These are phyloP conservation scores for Cryptococcus hybrid DNA, from an alignment of 1,284 basidiomycete species.

Conservation along the genomic window DNA sequence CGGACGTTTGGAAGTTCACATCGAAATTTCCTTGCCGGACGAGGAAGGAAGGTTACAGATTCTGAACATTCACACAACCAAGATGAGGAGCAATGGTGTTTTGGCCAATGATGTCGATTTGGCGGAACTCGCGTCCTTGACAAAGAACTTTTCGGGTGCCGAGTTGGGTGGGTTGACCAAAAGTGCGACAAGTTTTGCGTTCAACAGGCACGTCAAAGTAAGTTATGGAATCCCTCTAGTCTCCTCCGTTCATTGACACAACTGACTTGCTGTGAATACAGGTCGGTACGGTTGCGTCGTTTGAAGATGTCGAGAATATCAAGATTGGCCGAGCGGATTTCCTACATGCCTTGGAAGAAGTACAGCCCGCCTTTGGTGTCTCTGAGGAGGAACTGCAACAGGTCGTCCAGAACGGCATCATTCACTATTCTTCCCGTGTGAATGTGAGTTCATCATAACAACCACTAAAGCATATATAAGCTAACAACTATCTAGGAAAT, in stretches of 20 bases:
- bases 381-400: conserved; percentile 93
- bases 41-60: conserved; percentile 92
- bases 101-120: conserved; percentile 90
- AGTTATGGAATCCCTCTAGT: conserved; percentile 1
- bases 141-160: conserved; percentile 98
- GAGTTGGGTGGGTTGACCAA: conserved; percentile 96
- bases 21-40: conserved; percentile 98
- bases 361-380: conserved; percentile 96
- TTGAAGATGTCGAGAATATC: conserved; percentile 93
- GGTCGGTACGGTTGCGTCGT: conserved; percentile 94
- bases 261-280: conserved; percentile 17
- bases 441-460: conserved; percentile 18
- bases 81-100: conserved; percentile 89
- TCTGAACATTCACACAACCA: conserved; percentile 89
- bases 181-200: conserved; percentile 96
- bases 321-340: conserved; percentile 88
- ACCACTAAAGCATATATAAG: background rate
- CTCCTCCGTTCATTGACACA: background rate
- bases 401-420: conserved; percentile 96
- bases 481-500: conserved; percentile 61
- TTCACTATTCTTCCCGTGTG: conserved; percentile 82
- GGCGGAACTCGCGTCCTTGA: conserved; percentile 73
- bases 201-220: conserved; percentile 93
- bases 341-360: conserved; percentile 87
- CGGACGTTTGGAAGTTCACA: conserved; percentile 99